These are phyloP conservation scores for Apiosordaria backusii DNA, from an alignment of 495 filamentous ascomycete genomes.

Conservation along the genomic window DNA sequence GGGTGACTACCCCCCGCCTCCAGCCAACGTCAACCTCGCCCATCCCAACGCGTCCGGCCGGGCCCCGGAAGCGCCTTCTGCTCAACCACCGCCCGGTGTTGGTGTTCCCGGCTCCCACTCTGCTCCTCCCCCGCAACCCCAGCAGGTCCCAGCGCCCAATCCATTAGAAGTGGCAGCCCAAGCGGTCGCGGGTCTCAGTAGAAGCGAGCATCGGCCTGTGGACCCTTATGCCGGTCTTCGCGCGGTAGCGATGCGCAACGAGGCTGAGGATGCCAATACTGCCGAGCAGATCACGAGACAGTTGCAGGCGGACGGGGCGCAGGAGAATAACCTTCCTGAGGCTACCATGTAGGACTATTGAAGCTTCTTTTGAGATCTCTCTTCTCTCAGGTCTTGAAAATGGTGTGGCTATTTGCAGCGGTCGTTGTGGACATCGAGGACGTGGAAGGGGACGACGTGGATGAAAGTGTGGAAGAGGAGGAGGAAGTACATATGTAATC, in stretches of 20 bases:
- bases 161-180: slow-evolving; percentile 36
- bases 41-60: slow-evolving; percentile 26
- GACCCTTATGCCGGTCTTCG: slow-evolving; percentile 18
- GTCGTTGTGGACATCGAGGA: too few relatives aligned
- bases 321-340: slow-evolving; percentile 20
- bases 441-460: background rate
- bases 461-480: too few relatives aligned
- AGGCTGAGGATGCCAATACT: slow-evolving; percentile 34
- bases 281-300: slow-evolving; percentile 41
- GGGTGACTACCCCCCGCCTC: slow-evolving; percentile 79
- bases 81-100: slow-evolving; percentile 1
- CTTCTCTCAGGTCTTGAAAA: too few relatives aligned
- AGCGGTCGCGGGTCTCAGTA: slow-evolving; percentile 34
- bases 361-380: too few relatives aligned
- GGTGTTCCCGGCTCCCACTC: too few relatives aligned
- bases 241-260: slow-evolving; percentile 12
- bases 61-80: background rate
- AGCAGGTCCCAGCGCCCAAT: slow-evolving; percentile 7
- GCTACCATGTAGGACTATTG: slow-evolving; percentile 27
- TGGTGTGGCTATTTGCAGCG: too few relatives aligned
- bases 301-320: slow-evolving; percentile 31
- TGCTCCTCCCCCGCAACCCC: background rate
- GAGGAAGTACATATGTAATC: background rate
- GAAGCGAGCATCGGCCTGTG: slow-evolving; percentile 24
- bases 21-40: slow-evolving; percentile 46